phyloP scores from a whole-genome alignment of 108 stramenopile genomes.

The Mediolabrus comicus region DNA sequence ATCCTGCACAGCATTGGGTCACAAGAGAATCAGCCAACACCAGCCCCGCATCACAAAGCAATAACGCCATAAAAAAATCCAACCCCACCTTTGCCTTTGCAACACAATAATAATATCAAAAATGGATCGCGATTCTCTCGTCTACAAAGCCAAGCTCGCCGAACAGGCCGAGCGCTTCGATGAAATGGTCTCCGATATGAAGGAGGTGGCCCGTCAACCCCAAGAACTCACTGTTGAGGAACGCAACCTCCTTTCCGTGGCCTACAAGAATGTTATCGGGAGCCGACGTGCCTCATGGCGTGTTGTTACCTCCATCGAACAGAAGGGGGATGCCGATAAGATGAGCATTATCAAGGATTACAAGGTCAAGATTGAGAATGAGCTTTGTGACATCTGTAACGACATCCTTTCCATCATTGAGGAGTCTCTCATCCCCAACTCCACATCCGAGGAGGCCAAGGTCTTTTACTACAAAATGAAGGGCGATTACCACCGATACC shows the following conservation, averaged over 20 bases:
- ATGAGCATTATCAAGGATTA: conserved; percentile 95
- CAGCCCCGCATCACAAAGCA: background rate
- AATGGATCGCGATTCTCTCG: conserved; percentile 91
- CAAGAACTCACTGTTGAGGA: conserved; percentile 99
- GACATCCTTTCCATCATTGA: conserved; percentile 98
- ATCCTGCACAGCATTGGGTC: no score
- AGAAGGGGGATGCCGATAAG: conserved; percentile 97
- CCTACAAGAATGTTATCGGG: conserved; percentile 99
- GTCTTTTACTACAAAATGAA: conserved; percentile 99
- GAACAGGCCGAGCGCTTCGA: conserved; percentile 99
- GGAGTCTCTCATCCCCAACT: conserved; percentile 97
- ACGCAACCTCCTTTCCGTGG: conserved; percentile 98
- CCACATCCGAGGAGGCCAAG: conserved; percentile 97
- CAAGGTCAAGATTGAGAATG: conserved; percentile 91
- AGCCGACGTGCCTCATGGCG: conserved; percentile 99
- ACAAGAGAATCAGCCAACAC: no score
- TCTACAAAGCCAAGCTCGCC: conserved; percentile 99
- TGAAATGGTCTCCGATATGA: conserved; percentile 97
- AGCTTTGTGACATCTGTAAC: conserved; percentile 98
- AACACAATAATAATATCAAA: conserved; percentile 14
- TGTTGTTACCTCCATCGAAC: conserved; percentile 98
- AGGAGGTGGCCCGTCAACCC: conserved; percentile 96
- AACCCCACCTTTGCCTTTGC: background rate
- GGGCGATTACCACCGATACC: conserved; percentile 99
- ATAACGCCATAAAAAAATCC: background rate